phyloP scores from a whole-genome alignment of 805 yeast genomes.

The Yarrowia sp. region DNA sequence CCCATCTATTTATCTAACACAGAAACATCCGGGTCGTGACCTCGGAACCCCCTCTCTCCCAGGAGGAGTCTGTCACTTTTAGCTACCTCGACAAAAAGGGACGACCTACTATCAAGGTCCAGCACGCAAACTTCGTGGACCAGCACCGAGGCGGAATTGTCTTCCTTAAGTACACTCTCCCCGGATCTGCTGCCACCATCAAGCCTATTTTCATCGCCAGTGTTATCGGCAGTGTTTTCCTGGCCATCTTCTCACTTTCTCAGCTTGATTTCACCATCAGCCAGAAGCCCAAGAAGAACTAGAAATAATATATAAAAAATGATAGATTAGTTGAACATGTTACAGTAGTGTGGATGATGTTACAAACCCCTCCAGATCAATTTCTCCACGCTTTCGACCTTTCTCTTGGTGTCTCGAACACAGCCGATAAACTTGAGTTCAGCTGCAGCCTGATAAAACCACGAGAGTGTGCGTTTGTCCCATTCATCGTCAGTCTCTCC shows the following conservation, averaged over 20 bases:
- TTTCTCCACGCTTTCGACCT: constrained; percentile 66
- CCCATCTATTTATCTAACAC: constrained; percentile 4
- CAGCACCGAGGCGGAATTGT: constrained; percentile 58
- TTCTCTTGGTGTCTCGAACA: constrained; percentile 54
- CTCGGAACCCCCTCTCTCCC: constrained; percentile 44
- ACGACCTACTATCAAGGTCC: constrained; percentile 66
- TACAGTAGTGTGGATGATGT: background rate
- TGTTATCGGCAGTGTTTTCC: constrained; percentile 59
- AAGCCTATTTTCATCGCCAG: constrained; percentile 68
- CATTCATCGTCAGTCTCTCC: constrained; percentile 45
- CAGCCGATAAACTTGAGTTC: constrained; percentile 71
- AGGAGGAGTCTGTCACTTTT: constrained; percentile 35
- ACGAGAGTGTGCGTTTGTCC: constrained; percentile 60
- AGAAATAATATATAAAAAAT: background rate
- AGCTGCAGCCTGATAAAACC: constrained; percentile 71
- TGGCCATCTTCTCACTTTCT: constrained; percentile 48
- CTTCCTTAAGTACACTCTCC: constrained; percentile 59
- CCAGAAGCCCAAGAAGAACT: background rate
- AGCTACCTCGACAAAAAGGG: constrained; percentile 67
- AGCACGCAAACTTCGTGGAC: constrained; percentile 62
- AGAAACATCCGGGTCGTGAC: constrained; percentile 35
- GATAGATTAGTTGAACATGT: background rate
- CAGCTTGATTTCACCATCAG: constrained; percentile 46
- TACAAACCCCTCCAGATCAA: constrained; percentile 65
- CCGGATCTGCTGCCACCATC: constrained; percentile 48